These are phyloP conservation scores for Zymoseptoria brevis DNA, from an alignment of 2,329 filamentous ascomycete genomes.

Conservation along the genomic window DNA sequence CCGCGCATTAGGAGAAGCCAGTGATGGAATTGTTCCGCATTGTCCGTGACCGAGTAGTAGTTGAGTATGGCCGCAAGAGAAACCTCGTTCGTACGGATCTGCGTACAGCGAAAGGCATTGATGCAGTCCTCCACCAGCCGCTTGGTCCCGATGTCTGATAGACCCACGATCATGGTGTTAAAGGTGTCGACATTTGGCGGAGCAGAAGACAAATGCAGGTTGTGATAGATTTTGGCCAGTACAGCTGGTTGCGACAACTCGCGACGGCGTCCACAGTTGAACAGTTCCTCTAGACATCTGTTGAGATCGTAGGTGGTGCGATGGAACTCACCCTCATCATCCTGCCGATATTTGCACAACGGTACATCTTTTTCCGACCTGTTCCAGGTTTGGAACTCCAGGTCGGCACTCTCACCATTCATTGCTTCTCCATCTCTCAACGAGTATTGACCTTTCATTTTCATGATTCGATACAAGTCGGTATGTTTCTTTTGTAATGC, in stretches of 20 bases:
- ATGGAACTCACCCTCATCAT: conserved; percentile 31
- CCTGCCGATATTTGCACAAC: conserved; percentile 31
- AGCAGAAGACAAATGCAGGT: conserved; percentile 54
- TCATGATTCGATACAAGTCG: not conserved
- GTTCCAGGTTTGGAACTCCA: not conserved
- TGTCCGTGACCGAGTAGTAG: conserved; percentile 30
- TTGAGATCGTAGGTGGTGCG: conserved; percentile 20
- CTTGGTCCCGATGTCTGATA: conserved; percentile 34
- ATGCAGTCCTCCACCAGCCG: conserved; percentile 28
- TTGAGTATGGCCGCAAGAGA: conserved; percentile 35
- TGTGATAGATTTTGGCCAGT: conserved; percentile 47
- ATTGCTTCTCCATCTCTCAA: not conserved
- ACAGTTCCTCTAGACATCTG: conserved; percentile 15
- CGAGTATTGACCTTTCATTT: not conserved
- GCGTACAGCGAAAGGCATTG: conserved; percentile 23
- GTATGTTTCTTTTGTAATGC: conserved; percentile 5
- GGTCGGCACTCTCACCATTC: not conserved
- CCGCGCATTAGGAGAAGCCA: conserved; percentile 39
- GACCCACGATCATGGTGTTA: conserved; percentile 62
- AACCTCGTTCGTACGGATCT: conserved; percentile 41
- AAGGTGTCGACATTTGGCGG: conserved; percentile 60
- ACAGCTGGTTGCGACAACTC: conserved; percentile 14
- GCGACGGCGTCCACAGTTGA: conserved; percentile 16
- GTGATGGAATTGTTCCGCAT: conserved; percentile 29
- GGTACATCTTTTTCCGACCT: conserved; percentile 9